Evolutionary conservation across 2,329 filamentous ascomycete species (phyloP).

Genomic region (Calonectria pseudoreteaudii): DNA sequence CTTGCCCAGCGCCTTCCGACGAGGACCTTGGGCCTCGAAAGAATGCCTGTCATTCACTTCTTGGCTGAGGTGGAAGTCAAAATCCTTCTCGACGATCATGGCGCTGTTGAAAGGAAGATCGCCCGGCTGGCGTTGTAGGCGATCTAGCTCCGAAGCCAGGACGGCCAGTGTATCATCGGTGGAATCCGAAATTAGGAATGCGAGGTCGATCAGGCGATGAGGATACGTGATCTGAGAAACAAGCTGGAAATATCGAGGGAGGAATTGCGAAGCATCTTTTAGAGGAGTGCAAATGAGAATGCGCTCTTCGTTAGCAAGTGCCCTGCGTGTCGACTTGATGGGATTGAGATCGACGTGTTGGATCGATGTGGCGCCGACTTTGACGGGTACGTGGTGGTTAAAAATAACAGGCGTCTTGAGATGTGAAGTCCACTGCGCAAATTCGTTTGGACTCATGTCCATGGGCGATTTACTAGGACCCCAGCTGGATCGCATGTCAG

Average conservation of each 20-base stretch:
- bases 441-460: constrained; percentile 93
- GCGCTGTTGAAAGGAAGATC: constrained; percentile 88
- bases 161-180: constrained; percentile 92
- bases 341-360: constrained; percentile 85
- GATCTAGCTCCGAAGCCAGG: constrained; percentile 85
- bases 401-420: constrained; percentile 93
- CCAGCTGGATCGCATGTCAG: constrained; percentile 71
- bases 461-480: constrained; percentile 95
- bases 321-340: constrained; percentile 83
- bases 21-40: constrained; percentile 88
- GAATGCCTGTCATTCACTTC: constrained; percentile 85
- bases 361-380: constrained; percentile 85
- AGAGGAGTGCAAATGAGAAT: constrained; percentile 93
- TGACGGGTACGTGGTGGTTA: constrained; percentile 91
- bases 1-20: constrained; percentile 88
- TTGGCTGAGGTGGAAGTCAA: constrained; percentile 81
- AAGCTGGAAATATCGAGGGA: constrained; percentile 94
- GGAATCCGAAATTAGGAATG: constrained; percentile 93
- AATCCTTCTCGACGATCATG: constrained; percentile 91
- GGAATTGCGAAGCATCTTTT: constrained; percentile 85
- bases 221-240: constrained; percentile 91
- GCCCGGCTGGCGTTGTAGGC: constrained; percentile 85
- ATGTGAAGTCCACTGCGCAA: constrained; percentile 88
- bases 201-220: constrained; percentile 93
- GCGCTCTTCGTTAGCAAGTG: constrained; percentile 83